Percentiles rank a stretch among this genome's conserved stretches.
These are phyloP conservation scores for Pyrrhoderma noxium DNA, from an alignment of 1,284 basidiomycete genomes.

Conservation along the genomic window DNA sequence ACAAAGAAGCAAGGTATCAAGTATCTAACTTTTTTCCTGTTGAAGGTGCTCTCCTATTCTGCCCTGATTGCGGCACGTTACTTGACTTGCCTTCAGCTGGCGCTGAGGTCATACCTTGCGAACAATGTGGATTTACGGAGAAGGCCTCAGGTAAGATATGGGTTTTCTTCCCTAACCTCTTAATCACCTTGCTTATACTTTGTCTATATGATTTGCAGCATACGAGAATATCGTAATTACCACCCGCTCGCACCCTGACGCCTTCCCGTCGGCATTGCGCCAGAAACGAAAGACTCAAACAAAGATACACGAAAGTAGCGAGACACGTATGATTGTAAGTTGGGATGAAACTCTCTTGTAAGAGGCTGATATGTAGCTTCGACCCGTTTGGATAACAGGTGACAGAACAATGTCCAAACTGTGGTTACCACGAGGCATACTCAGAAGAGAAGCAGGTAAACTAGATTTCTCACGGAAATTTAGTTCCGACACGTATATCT, in stretches of 20 bases:
- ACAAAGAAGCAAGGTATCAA: too few species aligned
- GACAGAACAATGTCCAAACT: constrained; percentile 88
- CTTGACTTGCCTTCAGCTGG: constrained; percentile 80
- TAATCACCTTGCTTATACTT: constrained; percentile 2
- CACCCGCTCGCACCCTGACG: constrained; percentile 87
- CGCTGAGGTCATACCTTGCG: constrained; percentile 73
- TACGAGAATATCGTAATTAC: constrained; percentile 91
- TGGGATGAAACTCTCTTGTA: constrained; percentile 2
- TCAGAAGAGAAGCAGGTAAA: constrained; percentile 72
- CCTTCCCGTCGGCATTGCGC: constrained; percentile 85
- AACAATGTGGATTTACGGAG: constrained; percentile 83
- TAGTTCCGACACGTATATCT: background rate
- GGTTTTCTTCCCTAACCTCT: background rate
- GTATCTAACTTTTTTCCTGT: background rate
- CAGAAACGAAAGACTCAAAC: constrained; percentile 91
- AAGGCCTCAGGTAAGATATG: constrained; percentile 70
- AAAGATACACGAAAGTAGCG: constrained; percentile 68
- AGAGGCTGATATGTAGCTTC: background rate
- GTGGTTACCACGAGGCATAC: constrained; percentile 75
- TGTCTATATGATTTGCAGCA: constrained; percentile 41
- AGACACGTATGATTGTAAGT: constrained; percentile 64
- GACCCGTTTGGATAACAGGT: constrained; percentile 43
- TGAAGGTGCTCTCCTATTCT: constrained; percentile 86
- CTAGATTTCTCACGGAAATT: constrained; percentile 8
- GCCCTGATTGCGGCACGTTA: constrained; percentile 86